Base-by-base conservation (phyloP, 2,329 filamentous ascomycete genomes). In the Aspergillus sp. region DNA sequence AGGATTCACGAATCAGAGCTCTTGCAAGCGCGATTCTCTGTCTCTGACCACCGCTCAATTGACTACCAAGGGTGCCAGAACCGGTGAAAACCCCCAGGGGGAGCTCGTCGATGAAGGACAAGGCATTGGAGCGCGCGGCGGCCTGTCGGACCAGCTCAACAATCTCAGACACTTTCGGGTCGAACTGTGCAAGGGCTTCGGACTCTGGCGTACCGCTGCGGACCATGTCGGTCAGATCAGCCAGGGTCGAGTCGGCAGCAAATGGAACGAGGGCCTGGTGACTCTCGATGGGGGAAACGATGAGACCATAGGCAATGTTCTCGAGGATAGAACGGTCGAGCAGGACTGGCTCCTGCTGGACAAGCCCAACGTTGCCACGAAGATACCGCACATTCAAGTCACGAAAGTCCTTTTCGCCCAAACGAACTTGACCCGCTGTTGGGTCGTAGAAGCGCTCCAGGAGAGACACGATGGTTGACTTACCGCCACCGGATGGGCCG, bases 1-100 rank as follows among this genome's bases (percentile, higher is more conserved):
- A 0, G 92, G 92, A 66, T 96, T 88, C 9, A 88, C 91, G 27
- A 4, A 96, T 89, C 54, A 96, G 84, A 17, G 91, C 91, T 64
- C 90, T 82, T 3, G 92, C 91, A 70, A 96, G 93, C 6, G 92
- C 90, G 67, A 96, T 93, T 62, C 93, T 88, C 74, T 97, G 93
- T 74, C 95, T 85, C 71, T 96, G 91, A 0, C 92, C 92, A 0
- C 90, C 90, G 49, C 69, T 72, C 33, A 73, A 40, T 27, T 67
- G 68, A 14, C 64, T 69, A n/a, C 69, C 71, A 11, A 31, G 27
- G 9, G 27, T 31, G 2, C 60, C 56, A 8, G 61, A 59, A 4
- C 70, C 70, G 5, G 68, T 71, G 2, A 63, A 64, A 21, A 67
- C 55, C 6, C 66, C 66, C 40, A 68, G 47, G 8, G 65, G 64